Conservation (phyloP, 2,329 filamentous ascomycete species). For the Sporothrix phasma region DNA sequence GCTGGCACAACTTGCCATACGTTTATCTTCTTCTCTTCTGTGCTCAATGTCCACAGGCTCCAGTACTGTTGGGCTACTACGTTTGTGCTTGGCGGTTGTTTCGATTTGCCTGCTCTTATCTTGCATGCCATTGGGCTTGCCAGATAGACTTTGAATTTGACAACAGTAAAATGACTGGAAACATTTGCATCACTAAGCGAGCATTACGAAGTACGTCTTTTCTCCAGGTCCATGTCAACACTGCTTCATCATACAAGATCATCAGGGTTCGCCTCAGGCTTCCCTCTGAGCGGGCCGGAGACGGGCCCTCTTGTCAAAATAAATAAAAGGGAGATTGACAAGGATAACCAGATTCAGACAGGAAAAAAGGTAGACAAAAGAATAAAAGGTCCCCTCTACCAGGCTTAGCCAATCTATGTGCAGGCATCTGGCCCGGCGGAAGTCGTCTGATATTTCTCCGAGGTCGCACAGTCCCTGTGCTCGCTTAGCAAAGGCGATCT, state of each 20-base stretch:
- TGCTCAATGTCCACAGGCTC: not conserved
- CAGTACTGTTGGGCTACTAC: not conserved
- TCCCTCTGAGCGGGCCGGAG: not conserved
- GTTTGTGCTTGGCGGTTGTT: not conserved
- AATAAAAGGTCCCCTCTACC: too few species aligned
- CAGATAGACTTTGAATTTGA: not conserved
- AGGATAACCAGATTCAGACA: too few species aligned
- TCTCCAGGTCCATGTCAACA: not conserved
- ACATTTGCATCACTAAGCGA: too few species aligned
- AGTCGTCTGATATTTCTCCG: not conserved
- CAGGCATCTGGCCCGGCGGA: not conserved
- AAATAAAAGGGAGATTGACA: too few species aligned
- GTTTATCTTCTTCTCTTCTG: too few species aligned
- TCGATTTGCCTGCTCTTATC: not conserved
- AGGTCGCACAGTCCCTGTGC: not conserved
- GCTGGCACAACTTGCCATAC: not conserved
- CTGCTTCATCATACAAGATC: not conserved
- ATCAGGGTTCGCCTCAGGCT: not conserved
- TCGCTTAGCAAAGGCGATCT: conserved; percentile 4
- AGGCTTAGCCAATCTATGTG: too few species aligned
- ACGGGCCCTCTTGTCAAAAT: not conserved
- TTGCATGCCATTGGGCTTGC: not conserved
- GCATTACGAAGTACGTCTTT: too few species aligned
- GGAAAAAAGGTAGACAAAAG: too few species aligned
- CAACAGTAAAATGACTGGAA: not conserved